Base-by-base conservation (phyloP, 257 asterid species). In the Thymus mandschuricus region DNA sequence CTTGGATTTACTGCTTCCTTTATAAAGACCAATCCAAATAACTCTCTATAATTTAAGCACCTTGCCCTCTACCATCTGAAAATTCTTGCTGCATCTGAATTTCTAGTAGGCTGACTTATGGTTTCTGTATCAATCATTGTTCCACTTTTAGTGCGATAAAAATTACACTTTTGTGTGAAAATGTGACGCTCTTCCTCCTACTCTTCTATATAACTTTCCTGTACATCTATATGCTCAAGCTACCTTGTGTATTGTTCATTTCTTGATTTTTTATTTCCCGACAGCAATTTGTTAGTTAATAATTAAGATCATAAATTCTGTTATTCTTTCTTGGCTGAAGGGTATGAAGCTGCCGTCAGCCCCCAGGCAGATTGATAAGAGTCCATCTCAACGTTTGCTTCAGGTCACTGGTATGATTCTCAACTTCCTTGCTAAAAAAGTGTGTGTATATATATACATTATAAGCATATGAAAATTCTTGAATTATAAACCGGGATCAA, bases 341-440 rank as follows among this genome's bases (percentile, higher is more conserved):
- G 92, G 73, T 73, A 10, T 48, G 76, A 94, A 86, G 86, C 76
- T 81, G 72, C 85, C 96, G 51, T 82, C 93, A 33, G 91, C 79
- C 56, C 87, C 91, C 5, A 82, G 85, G 79, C 96, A 84, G 66
- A 72, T 77, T 64, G 98, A 94, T 65, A 91, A 86, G 84, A 80
- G 73, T 79, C 90, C 88, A 67, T 82, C 96, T 13, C 91, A 80
- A 58, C 87, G 99, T 54, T 73, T 91, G 77, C 99, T 94, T 81
- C 97, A 94, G 87, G 88, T 94, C 79, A 78, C 78, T 48, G 99
- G 99, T 91, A 93, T 81, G 94, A 73, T 66, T 75, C 77, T 63
- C 60, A 69, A 48, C 71, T 63, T 70, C 78, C 71, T 60, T 74
- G 69, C 62, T 46, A 5, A 10, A 62, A 61, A 50, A 40, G 4